A percentile compares a stretch with the other conserved stretches of the same genome.
These are phyloP conservation scores for Mollisiaceae sp. DNA, from an alignment of 2,329 filamentous ascomycete species.

Conservation along the genomic window DNA sequence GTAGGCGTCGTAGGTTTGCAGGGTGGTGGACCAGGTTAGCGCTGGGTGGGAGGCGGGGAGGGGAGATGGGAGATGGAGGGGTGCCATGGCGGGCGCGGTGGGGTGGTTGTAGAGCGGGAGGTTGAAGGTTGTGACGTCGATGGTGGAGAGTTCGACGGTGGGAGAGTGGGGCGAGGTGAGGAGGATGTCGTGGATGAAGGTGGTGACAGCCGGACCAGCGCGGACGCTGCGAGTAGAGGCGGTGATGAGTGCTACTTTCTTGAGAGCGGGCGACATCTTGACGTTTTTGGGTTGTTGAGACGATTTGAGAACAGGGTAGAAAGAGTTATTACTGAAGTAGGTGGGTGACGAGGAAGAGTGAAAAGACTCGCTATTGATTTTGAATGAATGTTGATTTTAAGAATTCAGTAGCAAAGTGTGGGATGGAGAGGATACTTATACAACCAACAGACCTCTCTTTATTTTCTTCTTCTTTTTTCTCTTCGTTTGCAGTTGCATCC, in stretches of 20 bases:
- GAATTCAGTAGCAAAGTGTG: too few relatives aligned
- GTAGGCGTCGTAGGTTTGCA: slow-evolving; percentile 42
- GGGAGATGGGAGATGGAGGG: neutral
- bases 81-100: neutral
- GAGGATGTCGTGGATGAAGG: slow-evolving; percentile 3
- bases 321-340: neutral
- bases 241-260: slow-evolving; percentile 5
- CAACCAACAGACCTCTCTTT: too few relatives aligned
- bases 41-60: neutral
- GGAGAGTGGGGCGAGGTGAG: neutral
- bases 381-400: too few relatives aligned
- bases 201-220: neutral
- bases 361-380: too few relatives aligned
- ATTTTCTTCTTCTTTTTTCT: too few relatives aligned
- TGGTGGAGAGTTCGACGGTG: neutral
- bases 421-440: too few relatives aligned
- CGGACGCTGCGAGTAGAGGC: neutral
- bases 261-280: neutral
- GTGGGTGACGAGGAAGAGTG: too few relatives aligned
- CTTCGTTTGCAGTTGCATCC: too few relatives aligned
- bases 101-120: slow-evolving; percentile 2
- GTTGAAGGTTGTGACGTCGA: slow-evolving; percentile 3
- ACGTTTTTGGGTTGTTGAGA: too few relatives aligned
- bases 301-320: neutral
- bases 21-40: neutral